Conservation (phyloP, 768 basidiomycete genomes). For the Leucocoprinus birnbaumii region DNA sequence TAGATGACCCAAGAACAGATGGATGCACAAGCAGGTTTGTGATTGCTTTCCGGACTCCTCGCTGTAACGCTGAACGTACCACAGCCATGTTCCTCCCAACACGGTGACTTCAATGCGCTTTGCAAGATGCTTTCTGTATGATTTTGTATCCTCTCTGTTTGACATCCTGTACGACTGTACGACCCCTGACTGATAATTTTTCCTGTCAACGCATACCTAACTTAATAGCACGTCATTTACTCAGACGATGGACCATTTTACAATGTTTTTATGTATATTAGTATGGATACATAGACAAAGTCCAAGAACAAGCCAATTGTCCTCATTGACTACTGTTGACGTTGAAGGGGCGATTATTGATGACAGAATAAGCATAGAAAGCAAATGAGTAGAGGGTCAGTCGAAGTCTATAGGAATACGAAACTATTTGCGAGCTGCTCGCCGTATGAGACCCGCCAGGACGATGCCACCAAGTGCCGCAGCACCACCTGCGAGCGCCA, state of each 20-base stretch:
- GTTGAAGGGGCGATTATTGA: not conserved
- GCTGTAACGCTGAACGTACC: not conserved
- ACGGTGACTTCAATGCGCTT: constrained; percentile 22
- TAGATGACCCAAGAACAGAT: constrained; percentile 57
- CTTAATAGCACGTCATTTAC: constrained; percentile 3
- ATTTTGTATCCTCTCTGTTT: not conserved
- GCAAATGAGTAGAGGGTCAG: constrained; percentile 1
- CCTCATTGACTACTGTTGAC: not conserved
- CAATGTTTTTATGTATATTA: constrained; percentile 8
- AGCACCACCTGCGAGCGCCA: constrained; percentile 91
- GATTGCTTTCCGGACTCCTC: constrained; percentile 11
- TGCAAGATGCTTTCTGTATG: not conserved
- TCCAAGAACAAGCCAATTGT: not conserved
- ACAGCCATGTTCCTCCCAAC: constrained; percentile 65
- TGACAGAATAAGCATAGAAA: not conserved
- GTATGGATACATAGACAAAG: constrained; percentile 7
- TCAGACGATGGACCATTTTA: not conserved
- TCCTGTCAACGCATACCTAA: not conserved
- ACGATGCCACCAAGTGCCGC: constrained; percentile 81
- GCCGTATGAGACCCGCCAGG: constrained; percentile 79
- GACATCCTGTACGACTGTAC: not conserved
- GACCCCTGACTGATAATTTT: not conserved
- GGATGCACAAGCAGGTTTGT: constrained; percentile 67
- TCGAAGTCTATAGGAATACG: not conserved
- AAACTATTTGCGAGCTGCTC: constrained; percentile 58